phyloP scores from a whole-genome alignment of 2,329 filamentous ascomycete genomes.

The Aspergillus pseudonomiae region DNA sequence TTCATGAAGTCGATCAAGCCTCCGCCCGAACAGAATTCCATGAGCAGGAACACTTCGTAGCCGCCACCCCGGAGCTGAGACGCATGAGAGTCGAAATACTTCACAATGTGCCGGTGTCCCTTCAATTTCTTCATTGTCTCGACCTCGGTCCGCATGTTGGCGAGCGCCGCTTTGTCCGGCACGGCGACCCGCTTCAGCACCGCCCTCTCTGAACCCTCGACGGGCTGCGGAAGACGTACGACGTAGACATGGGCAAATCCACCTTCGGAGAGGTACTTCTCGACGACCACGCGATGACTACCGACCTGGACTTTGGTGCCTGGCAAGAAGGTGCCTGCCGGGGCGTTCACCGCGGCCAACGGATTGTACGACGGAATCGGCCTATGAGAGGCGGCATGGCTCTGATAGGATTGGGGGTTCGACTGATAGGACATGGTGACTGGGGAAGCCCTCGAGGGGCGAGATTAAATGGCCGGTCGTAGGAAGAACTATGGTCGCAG shows the following conservation, averaged over 20 bases:
- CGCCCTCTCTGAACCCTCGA: slow-evolving; percentile 77
- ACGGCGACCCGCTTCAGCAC: slow-evolving; percentile 95
- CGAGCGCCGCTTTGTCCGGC: slow-evolving; percentile 90
- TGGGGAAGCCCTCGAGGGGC: slow-evolving; percentile 31
- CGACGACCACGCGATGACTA: slow-evolving; percentile 86
- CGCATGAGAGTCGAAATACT: slow-evolving; percentile 97
- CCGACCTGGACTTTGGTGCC: slow-evolving; percentile 98
- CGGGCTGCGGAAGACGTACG: slow-evolving; percentile 77
- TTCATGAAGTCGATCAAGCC: slow-evolving; percentile 99
- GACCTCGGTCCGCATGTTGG: slow-evolving; percentile 96
- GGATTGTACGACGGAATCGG: slow-evolving; percentile 38
- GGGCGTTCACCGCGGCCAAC: slow-evolving; percentile 40
- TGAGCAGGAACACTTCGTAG: slow-evolving; percentile 96
- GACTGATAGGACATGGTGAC: slow-evolving; percentile 37
- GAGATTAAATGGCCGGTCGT: slow-evolving; percentile 16
- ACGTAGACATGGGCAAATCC: slow-evolving; percentile 98
- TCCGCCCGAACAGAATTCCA: slow-evolving; percentile 95
- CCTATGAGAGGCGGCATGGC: slow-evolving; percentile 33
- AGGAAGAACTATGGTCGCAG: slow-evolving; percentile 23
- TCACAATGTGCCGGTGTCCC: slow-evolving; percentile 94
- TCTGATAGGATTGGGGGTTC: slow-evolving; percentile 31
- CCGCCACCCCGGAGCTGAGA: slow-evolving; percentile 90
- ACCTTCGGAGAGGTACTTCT: slow-evolving; percentile 96
- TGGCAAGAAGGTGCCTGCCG: slow-evolving; percentile 85
- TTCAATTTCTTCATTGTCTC: slow-evolving; percentile 99